Percentiles rank a stretch among this genome's conserved stretches.
These are phyloP conservation scores for Rauvolfia tetraphylla DNA, from an alignment of 257 asterid genomes.

Conservation along the genomic window DNA sequence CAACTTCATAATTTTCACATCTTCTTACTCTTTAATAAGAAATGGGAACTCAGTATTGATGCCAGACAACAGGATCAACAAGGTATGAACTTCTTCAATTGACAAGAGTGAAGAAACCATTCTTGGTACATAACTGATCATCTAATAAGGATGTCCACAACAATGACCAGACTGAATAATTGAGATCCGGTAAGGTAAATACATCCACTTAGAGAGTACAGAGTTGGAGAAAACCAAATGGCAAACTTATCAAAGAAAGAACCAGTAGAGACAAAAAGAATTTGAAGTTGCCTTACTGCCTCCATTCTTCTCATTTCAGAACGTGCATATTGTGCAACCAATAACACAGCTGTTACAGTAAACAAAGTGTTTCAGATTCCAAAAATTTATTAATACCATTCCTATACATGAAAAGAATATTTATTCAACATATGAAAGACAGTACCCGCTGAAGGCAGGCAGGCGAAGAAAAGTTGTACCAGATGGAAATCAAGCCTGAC, in stretches of 20 bases:
- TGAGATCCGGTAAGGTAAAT: neutral
- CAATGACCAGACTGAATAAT: neutral
- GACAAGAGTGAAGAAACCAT: neutral
- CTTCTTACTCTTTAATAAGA: neutral
- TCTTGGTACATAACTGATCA: neutral
- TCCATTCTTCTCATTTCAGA: constrained; percentile 93
- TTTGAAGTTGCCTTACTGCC: constrained; percentile 47
- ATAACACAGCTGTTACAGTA: constrained; percentile 76
- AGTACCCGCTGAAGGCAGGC: constrained; percentile 94
- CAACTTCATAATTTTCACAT: neutral
- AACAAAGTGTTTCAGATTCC: constrained; percentile 10
- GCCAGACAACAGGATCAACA: neutral
- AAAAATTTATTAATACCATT: constrained; percentile 1
- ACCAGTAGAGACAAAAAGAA: neutral
- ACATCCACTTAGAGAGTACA: neutral
- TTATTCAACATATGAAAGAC: constrained; percentile 7
- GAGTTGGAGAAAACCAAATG: neutral
- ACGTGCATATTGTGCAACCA: constrained; percentile 95
- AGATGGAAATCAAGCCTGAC: constrained; percentile 88
- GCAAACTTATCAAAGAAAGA: neutral
- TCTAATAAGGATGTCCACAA: neutral
- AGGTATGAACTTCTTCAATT: neutral
- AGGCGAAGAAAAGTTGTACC: constrained; percentile 80
- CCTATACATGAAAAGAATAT: constrained; percentile 14
- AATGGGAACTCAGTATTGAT: no score